These are phyloP conservation scores for Sclerospora graminicola DNA, from an alignment of 352 stramenopile species.

Conservation along the genomic window DNA sequence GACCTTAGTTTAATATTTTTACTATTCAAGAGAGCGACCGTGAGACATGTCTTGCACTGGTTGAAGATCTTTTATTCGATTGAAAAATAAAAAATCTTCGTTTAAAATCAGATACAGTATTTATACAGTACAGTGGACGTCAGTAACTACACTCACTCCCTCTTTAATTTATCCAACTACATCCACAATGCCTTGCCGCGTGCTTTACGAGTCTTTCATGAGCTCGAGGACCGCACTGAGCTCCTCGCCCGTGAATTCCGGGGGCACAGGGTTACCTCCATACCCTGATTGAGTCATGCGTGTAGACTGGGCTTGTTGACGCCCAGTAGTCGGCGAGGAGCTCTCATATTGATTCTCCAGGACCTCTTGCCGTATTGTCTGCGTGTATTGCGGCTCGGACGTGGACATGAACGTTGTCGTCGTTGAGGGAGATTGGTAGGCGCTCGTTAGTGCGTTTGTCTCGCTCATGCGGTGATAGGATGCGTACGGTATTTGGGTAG, in stretches of 20 bases:
- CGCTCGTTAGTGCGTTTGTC: conserved; percentile 22
- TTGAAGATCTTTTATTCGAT: no score
- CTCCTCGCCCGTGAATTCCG: conserved; percentile 39
- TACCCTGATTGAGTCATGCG: conserved; percentile 20
- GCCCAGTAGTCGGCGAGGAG: conserved; percentile 22
- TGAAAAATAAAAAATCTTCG: no score
- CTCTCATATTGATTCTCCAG: conserved; percentile 24
- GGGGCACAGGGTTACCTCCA: conserved; percentile 9
- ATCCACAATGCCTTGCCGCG: no score
- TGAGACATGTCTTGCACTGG: no score
- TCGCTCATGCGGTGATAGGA: conserved; percentile 30
- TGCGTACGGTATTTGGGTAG: conserved; percentile 17
- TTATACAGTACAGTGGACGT: no score
- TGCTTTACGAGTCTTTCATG: conserved; percentile 32
- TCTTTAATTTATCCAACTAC: no score
- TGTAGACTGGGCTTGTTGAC: conserved; percentile 7
- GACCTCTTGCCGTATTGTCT: conserved; percentile 21
- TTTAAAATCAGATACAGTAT: no score
- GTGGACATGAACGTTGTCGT: conserved; percentile 17
- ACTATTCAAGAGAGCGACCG: no score
- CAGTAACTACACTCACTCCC: no score
- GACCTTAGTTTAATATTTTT: no score
- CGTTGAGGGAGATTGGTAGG: conserved; percentile 18
- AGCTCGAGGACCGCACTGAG: conserved; percentile 39
- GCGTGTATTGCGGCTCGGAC: conserved; percentile 21